phyloP scores from a whole-genome alignment of 2,329 filamentous ascomycete genomes.

The Colletotrichum neosansevieriae region DNA sequence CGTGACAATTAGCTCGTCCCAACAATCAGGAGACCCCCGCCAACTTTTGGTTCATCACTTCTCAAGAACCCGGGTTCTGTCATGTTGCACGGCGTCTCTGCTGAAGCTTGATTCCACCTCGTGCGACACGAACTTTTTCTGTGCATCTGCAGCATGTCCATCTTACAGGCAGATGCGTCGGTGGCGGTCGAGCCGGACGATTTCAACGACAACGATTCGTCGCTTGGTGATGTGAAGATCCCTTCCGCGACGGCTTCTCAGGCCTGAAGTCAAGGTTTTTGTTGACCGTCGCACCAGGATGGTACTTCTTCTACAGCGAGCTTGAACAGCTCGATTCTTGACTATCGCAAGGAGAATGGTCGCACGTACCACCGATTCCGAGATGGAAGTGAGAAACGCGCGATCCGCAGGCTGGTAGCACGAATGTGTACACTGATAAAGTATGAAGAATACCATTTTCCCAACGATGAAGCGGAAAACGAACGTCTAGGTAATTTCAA shows the following conservation, averaged over 20 bases:
- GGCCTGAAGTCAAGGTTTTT: no score
- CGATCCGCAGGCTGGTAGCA: not conserved
- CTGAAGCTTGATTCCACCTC: no score
- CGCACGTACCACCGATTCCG: constrained; percentile 43
- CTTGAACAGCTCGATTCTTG: constrained; percentile 49
- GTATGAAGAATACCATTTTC: constrained; percentile 41
- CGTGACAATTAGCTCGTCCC: constrained; percentile 9
- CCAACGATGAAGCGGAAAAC: constrained; percentile 40
- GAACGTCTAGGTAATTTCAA: constrained; percentile 33
- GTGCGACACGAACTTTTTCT: no score
- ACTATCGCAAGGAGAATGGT: constrained; percentile 40
- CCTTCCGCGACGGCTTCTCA: not conserved
- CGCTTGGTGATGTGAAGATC: constrained; percentile 22
- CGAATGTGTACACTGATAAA: no score
- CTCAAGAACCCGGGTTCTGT: no score
- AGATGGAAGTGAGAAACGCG: constrained; percentile 35
- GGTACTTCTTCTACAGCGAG: constrained; percentile 45
- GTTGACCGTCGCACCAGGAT: constrained; percentile 10
- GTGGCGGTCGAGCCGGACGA: constrained; percentile 35
- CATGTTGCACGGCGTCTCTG: no score
- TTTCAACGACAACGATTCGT: constrained; percentile 37
- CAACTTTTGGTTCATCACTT: no score
- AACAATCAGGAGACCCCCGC: constrained; percentile 5
- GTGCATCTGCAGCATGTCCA: not conserved
- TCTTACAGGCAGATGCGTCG: not conserved